Percentiles rank a stretch among this genome's conserved stretches.
phyloP scores from a whole-genome alignment of 176 grass and related monocot genomes.

The Triticum timopheevii region DNA sequence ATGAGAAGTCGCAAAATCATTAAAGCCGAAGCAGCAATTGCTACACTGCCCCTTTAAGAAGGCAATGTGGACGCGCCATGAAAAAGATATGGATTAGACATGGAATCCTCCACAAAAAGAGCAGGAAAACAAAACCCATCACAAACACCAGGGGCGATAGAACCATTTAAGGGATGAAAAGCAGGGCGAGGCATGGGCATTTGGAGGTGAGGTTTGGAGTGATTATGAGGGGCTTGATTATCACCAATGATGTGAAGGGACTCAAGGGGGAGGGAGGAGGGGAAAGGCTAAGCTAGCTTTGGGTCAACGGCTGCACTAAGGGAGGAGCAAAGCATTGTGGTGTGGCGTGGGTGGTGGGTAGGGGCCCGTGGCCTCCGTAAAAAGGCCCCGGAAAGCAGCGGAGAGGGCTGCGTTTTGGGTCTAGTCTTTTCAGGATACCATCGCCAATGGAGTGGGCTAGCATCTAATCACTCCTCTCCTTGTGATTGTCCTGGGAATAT shows the following conservation, averaged over 20 bases:
- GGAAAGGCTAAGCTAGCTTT: not conserved
- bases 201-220: constrained; percentile 3
- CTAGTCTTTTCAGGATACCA: constrained; percentile 45
- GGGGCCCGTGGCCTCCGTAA: constrained; percentile 4
- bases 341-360: constrained; percentile 15
- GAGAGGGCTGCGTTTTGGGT: constrained; percentile 41
- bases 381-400: constrained; percentile 37
- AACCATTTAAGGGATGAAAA: constrained; percentile 44
- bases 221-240: not conserved
- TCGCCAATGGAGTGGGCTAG: not conserved
- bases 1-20: not conserved
- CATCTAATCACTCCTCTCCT: not conserved
- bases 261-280: not conserved
- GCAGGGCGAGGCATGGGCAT: not conserved
- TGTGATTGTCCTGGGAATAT: constrained; percentile 44
- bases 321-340: not conserved
- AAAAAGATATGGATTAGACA: constrained; percentile 31
- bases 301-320: constrained; percentile 38
- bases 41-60: not conserved
- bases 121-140: constrained; percentile 20
- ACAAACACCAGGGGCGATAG: constrained; percentile 21
- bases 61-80: not conserved
- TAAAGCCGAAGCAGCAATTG: constrained; percentile 19
- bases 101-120: constrained; percentile 28
- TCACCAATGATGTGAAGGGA: constrained; percentile 14